These are phyloP conservation scores for Psophocarpus tetragonolobus DNA, from an alignment of 306 rosid genomes.

Conservation along the genomic window DNA sequence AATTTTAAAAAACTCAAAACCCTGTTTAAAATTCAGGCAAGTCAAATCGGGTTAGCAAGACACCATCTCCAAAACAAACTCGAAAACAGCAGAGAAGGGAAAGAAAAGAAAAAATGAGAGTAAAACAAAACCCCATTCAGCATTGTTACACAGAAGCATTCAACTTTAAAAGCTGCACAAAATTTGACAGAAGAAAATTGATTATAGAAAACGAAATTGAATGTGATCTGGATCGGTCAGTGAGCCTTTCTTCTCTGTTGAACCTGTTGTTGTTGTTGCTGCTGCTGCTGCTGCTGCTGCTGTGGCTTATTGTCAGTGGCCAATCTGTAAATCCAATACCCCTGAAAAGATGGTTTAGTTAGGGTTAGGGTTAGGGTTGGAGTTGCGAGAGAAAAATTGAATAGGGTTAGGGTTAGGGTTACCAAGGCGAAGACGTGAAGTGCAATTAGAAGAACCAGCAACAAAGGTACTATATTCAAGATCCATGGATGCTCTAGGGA, in stretches of 20 bases:
- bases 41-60: background rate
- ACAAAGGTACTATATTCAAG: slow-evolving; percentile 55
- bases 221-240: slow-evolving; percentile 18
- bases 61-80: too few species aligned
- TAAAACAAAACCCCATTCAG: background rate
- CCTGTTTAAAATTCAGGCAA: slow-evolving; percentile 11
- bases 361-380: background rate
- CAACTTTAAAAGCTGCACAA: background rate
- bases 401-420: slow-evolving; percentile 6
- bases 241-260: slow-evolving; percentile 84
- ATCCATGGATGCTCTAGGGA: slow-evolving; percentile 67
- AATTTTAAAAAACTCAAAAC: slow-evolving; percentile 10
- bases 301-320: slow-evolving; percentile 59
- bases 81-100: background rate
- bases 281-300: slow-evolving; percentile 55
- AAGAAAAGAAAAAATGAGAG: background rate
- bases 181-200: background rate
- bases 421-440: slow-evolving; percentile 92
- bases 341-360: too few species aligned
- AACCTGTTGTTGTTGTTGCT: slow-evolving; percentile 39
- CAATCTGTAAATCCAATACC: slow-evolving; percentile 88
- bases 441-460: slow-evolving; percentile 67
- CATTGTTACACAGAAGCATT: background rate
- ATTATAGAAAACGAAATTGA: background rate
- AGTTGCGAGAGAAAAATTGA: background rate